phyloP scores from a whole-genome alignment of 1,284 basidiomycete genomes.

The Puccinia coronata region DNA sequence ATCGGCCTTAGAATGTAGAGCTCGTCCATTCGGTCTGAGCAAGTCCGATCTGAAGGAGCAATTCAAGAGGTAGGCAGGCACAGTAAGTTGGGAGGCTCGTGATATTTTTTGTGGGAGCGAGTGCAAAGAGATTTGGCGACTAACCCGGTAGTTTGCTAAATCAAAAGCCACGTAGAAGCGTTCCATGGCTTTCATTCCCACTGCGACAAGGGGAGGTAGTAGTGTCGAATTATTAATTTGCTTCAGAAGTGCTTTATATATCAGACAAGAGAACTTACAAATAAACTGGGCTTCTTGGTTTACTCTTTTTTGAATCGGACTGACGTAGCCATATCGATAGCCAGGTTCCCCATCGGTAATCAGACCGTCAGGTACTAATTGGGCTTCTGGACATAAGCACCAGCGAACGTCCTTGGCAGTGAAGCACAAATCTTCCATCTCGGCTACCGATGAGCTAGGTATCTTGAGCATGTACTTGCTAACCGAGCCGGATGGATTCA shows the following conservation, averaged over 20 bases:
- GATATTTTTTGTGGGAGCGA: background rate
- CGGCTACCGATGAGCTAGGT: conserved; percentile 48
- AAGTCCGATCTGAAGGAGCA: conserved; percentile 30
- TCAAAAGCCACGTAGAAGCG: conserved; percentile 49
- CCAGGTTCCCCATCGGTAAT: conserved; percentile 44
- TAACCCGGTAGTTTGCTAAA: conserved; percentile 45
- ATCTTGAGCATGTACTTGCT: conserved; percentile 49
- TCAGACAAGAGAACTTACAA: conserved; percentile 17
- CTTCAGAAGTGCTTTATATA: background rate
- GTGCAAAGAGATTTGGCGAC: background rate
- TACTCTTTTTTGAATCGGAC: conserved; percentile 29
- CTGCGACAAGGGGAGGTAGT: background rate
- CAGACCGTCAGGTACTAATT: conserved; percentile 48
- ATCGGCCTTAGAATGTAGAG: conserved; percentile 44
- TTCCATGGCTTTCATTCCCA: conserved; percentile 50
- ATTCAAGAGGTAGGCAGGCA: background rate
- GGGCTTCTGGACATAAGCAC: conserved; percentile 48
- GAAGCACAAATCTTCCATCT: conserved; percentile 50
- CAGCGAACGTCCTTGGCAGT: conserved; percentile 31
- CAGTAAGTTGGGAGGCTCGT: background rate
- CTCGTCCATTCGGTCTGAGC: conserved; percentile 50
- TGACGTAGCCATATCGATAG: conserved; percentile 49
- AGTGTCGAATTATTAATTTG: background rate
- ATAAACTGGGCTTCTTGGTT: conserved; percentile 37
- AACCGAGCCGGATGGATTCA: conserved; percentile 44